These are phyloP conservation scores for Trichoderma cornu-damae DNA, from an alignment of 2,329 filamentous ascomycete species.

Conservation along the genomic window DNA sequence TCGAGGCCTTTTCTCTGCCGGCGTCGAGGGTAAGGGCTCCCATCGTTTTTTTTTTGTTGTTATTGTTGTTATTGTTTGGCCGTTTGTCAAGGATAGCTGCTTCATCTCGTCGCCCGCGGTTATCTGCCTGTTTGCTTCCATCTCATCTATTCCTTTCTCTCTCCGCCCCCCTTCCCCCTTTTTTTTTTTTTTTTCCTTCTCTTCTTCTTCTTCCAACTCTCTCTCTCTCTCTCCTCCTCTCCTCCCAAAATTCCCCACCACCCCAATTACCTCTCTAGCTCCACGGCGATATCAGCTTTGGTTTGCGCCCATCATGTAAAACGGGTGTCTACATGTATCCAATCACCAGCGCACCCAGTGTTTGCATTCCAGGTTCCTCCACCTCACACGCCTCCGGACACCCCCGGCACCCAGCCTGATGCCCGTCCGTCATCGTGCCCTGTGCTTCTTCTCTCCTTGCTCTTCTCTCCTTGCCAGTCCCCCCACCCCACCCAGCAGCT, in stretches of 20 bases:
- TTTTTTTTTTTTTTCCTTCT: not conserved
- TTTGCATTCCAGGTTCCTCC: not conserved
- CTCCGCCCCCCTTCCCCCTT: too few relatives aligned
- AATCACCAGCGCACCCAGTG: not conserved
- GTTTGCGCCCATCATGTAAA: not conserved
- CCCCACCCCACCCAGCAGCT: slow-evolving; percentile 18
- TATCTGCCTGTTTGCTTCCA: not conserved
- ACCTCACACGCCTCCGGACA: not conserved
- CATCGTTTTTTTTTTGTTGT: not conserved
- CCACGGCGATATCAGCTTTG: not conserved
- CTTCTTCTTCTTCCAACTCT: not conserved
- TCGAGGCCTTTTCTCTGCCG: slow-evolving; percentile 85
- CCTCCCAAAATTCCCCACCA: not conserved
- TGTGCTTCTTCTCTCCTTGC: slow-evolving; percentile 11
- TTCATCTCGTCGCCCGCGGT: not conserved
- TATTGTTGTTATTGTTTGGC: not conserved
- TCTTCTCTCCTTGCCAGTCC: not conserved
- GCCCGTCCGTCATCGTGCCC: not conserved
- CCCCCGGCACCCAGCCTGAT: not conserved
- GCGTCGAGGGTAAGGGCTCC: slow-evolving; percentile 66
- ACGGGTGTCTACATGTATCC: not conserved
- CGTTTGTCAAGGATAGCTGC: not conserved
- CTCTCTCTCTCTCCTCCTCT: not conserved
- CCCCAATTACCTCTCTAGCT: not conserved
- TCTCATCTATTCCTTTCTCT: not conserved